phyloP scores from a whole-genome alignment of 140 eudicot genomes.

The Bidens hawaiensis region DNA sequence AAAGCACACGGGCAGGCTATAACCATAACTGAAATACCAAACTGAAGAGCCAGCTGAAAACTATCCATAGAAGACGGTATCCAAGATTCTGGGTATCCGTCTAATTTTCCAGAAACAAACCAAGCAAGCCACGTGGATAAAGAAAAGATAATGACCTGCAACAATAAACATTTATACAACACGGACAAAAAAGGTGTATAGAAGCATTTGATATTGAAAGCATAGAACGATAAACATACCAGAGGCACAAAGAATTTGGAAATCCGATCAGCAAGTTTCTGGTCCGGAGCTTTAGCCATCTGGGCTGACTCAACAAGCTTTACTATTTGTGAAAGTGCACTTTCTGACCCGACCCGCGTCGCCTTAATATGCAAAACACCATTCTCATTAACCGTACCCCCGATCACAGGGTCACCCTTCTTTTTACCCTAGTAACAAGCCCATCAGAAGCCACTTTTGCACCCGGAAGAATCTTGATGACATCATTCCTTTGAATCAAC shows the following conservation, averaged over 20 bases:
- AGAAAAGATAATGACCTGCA: slow-evolving; percentile 76
- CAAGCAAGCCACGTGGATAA: slow-evolving; percentile 76
- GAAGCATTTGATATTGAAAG: neutral
- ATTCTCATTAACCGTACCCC: slow-evolving; percentile 89
- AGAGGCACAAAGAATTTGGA: slow-evolving; percentile 87
- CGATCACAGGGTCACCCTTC: slow-evolving; percentile 83
- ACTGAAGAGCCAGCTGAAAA: slow-evolving; percentile 93
- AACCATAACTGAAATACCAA: slow-evolving; percentile 97
- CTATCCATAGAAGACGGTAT: slow-evolving; percentile 89
- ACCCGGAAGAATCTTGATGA: slow-evolving; percentile 83
- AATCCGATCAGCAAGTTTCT: slow-evolving; percentile 89
- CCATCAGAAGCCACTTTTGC: slow-evolving; percentile 95
- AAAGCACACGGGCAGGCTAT: slow-evolving; percentile 98
- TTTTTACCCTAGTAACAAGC: slow-evolving; percentile 72
- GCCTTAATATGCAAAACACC: slow-evolving; percentile 90
- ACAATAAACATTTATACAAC: neutral
- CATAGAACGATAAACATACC: slow-evolving; percentile 42
- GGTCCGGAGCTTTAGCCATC: slow-evolving; percentile 98
- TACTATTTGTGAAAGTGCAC: slow-evolving; percentile 93
- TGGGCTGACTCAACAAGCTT: slow-evolving; percentile 94
- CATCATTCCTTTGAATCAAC: slow-evolving; percentile 74
- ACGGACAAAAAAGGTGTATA: too few relatives aligned
- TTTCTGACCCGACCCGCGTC: slow-evolving; percentile 84
- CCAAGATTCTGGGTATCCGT: slow-evolving; percentile 77
- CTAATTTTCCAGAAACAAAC: slow-evolving; percentile 69